Evolutionary conservation across 139 green algal genomes (phyloP).

Genomic region (Pseudopediastrum boryanum): DNA sequence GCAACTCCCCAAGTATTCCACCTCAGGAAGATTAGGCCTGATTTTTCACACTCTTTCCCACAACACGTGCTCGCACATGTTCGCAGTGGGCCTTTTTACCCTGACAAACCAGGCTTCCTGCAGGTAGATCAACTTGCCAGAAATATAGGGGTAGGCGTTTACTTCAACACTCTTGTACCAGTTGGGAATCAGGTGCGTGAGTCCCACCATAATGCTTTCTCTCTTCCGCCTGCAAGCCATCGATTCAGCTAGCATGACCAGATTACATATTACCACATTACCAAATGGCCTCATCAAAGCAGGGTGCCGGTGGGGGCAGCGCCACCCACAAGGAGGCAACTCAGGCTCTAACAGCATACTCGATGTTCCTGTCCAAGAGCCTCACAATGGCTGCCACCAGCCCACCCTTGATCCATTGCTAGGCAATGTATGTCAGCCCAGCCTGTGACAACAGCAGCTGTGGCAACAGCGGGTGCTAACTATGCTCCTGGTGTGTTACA

Average conservation of each 20-base stretch:
- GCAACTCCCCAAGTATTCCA: no score
- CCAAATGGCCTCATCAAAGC: neutral
- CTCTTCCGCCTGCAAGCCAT: no score
- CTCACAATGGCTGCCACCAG: neutral
- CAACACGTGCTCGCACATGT: no score
- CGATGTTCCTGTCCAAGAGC: neutral
- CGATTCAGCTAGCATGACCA: neutral
- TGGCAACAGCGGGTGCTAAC: neutral
- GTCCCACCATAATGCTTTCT: neutral
- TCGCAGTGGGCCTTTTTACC: no score
- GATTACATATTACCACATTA: neutral
- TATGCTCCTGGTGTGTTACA: neutral
- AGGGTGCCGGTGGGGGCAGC: neutral
- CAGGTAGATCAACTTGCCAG: no score
- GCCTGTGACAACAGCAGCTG: neutral
- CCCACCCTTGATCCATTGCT: neutral
- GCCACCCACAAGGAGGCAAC: neutral
- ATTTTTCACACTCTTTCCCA: no score
- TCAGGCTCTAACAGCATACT: neutral
- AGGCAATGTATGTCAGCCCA: neutral
- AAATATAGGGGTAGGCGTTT: slow-evolving; percentile 77
- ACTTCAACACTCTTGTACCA: slow-evolving; percentile 86
- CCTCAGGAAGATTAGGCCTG: no score
- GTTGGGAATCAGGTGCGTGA: slow-evolving; percentile 44
- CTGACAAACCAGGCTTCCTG: no score